Evolutionary conservation across 305 asterid genomes (phyloP), one percentile per base, ranked within the genome.

Genomic region (Solanum chacoense): DNA sequence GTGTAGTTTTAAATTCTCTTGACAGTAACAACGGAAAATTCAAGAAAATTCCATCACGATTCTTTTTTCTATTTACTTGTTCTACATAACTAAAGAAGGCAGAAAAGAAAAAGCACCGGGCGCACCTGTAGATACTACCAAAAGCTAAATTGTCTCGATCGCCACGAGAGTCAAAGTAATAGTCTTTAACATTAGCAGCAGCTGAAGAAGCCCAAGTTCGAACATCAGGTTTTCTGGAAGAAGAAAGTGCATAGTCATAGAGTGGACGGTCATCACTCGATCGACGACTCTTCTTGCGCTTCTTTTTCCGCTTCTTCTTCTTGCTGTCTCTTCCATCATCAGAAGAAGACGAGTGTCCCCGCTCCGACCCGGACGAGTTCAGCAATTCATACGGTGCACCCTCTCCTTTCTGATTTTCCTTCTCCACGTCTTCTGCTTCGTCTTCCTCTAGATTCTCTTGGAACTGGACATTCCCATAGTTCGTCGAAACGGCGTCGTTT

Each of bases 141-240:
- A 96, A 95, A 26, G 98, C 99, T 88, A 96, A 91, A 92, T 96
- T 97, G 87, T 96, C 99, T 1, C 93, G 95, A 91, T 97, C 98
- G 22, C 98, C 99, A 29, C 93, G 94, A 80, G 99, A 94, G 91
- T 97, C 99, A n/a, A 97, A 95, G 95, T 94, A 97, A 89, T 96
- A 97, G n/a, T 93, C 98, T 67, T 94, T 95, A 67, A 83, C 94
- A 89, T 80, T 92, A 13, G 91, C 28, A 84, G 95, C 63, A 90
- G 89, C 28, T 28, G 91, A 75, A 78, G 94, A 87, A 45, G 94
- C 93, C 99, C 99, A 97, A 86, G 91, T 93, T 63, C 89, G 91
- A 88, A 93, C 94, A 85, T 93, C 95, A 1, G 95, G 85, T 88
- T 95, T 95, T 86, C 99, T 94, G 76, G 94, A 91, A 89, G 94